These are phyloP conservation scores for Knufia fluminis DNA, from an alignment of 2,329 filamentous ascomycete genomes.

Conservation along the genomic window DNA sequence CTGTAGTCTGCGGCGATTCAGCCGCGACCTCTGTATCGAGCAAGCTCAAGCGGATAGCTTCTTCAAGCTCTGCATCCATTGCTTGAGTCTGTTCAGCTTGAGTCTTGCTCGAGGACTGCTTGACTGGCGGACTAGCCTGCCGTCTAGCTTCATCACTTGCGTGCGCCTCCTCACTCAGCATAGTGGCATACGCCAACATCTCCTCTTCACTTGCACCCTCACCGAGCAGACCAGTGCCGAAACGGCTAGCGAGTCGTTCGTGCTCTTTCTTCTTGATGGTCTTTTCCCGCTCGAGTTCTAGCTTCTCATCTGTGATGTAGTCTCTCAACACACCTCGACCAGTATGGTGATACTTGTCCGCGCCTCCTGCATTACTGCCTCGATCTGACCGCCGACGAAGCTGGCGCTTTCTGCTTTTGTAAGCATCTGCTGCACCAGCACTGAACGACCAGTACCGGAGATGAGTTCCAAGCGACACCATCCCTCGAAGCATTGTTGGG, in stretches of 20 bases:
- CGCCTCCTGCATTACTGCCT: slow-evolving; percentile 46
- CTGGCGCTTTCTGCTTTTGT: slow-evolving; percentile 67
- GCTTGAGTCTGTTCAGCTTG: slow-evolving; percentile 32
- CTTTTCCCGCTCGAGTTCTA: slow-evolving; percentile 68
- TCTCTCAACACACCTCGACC: slow-evolving; percentile 63
- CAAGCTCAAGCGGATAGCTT: slow-evolving; percentile 50
- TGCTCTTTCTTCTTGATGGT: slow-evolving; percentile 57
- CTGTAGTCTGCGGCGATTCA: slow-evolving; percentile 8
- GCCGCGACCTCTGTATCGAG: slow-evolving; percentile 27
- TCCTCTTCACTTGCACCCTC: slow-evolving; percentile 51
- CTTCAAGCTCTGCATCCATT: slow-evolving; percentile 50
- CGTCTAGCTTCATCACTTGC: slow-evolving; percentile 41
- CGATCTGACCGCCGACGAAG: slow-evolving; percentile 54
- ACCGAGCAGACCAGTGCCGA: slow-evolving; percentile 67
- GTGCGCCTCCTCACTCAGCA: slow-evolving; percentile 52
- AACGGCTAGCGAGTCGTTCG: slow-evolving; percentile 64
- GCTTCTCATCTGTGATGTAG: slow-evolving; percentile 78
- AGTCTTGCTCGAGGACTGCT: neutral
- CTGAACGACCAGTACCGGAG: slow-evolving; percentile 92
- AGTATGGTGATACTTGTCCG: slow-evolving; percentile 50
- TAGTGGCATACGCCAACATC: slow-evolving; percentile 52
- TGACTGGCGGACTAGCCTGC: slow-evolving; percentile 26
- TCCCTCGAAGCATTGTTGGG: slow-evolving; percentile 71
- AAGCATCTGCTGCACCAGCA: slow-evolving; percentile 64
- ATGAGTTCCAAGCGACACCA: slow-evolving; percentile 78